Conservation (phyloP, 345 rosid genomes). For the Eucalyptus albens region DNA sequence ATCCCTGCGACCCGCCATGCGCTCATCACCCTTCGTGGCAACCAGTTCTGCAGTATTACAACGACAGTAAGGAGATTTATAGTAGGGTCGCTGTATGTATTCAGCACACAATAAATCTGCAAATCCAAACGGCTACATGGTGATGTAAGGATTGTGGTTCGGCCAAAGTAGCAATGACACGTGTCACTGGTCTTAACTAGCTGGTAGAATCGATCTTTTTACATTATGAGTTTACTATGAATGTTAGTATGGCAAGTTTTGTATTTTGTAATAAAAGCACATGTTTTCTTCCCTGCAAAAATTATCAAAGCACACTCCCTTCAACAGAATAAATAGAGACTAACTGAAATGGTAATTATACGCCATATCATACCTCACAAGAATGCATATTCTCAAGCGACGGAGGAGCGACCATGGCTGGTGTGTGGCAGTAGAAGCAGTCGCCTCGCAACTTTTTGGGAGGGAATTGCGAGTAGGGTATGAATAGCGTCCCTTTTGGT, state of each 20-base stretch:
- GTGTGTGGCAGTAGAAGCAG: slow-evolving; percentile 45
- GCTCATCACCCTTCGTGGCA: slow-evolving; percentile 71
- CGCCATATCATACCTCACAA: slow-evolving; percentile 39
- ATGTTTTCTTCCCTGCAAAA: not conserved
- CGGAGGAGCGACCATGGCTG: slow-evolving; percentile 39
- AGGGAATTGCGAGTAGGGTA: slow-evolving; percentile 62
- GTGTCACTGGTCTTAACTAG: not conserved
- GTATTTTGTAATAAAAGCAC: not conserved
- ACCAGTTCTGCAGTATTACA: slow-evolving; percentile 39
- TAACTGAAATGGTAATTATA: not conserved
- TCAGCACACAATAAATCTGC: not conserved
- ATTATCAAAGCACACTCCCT: not conserved
- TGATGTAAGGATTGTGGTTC: not conserved
- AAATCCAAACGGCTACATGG: not conserved
- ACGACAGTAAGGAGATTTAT: not conserved
- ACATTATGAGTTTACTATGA: not conserved
- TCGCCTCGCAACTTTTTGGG: slow-evolving; percentile 22
- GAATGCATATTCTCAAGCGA: slow-evolving; percentile 55
- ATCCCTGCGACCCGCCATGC: slow-evolving; percentile 60
- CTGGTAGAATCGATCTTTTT: not conserved
- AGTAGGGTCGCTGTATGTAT: not conserved
- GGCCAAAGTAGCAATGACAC: not conserved
- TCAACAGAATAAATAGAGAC: not conserved
- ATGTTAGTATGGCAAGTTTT: not conserved
- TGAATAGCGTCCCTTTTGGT: slow-evolving; percentile 30